Evolutionary conservation across 805 yeast species (phyloP).

Genomic region (Hanseniaspora valbyensis): DNA sequence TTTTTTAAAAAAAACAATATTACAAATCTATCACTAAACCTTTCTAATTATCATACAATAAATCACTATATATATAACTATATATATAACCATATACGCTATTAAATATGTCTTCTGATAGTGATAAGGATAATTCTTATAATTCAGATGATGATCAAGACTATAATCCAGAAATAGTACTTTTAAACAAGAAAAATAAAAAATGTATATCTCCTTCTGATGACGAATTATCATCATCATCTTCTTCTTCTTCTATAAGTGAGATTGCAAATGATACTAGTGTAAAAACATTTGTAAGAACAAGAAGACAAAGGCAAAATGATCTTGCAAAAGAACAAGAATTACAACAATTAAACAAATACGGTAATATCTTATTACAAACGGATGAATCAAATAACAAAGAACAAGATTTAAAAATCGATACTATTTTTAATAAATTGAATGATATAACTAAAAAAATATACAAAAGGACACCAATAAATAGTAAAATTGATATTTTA

Average conservation of each 20-base stretch:
- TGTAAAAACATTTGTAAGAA: conserved; percentile 38
- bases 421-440: conserved; percentile 12
- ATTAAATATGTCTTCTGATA: background rate
- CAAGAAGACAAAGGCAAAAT: conserved; percentile 49
- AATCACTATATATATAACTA: too few species aligned
- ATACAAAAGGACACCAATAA: conserved; percentile 15
- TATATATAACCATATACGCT: too few species aligned
- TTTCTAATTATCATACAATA: too few species aligned
- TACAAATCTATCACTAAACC: too few species aligned
- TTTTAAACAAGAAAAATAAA: background rate
- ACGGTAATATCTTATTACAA: conserved; percentile 21
- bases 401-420: conserved; percentile 1
- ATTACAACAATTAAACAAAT: conserved; percentile 33
- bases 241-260: background rate
- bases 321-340: conserved; percentile 30
- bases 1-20: too few species aligned
- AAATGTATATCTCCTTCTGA: background rate
- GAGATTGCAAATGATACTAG: conserved; percentile 9
- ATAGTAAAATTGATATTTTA: conserved; percentile 14
- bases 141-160: conserved; percentile 14
- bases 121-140: background rate
- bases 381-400: conserved; percentile 21
- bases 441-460: background rate
- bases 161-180: conserved; percentile 10
- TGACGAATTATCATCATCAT: too few species aligned